phyloP scores from a whole-genome alignment of 495 filamentous ascomycete species.

The Amphirosellinia nigrospora region DNA sequence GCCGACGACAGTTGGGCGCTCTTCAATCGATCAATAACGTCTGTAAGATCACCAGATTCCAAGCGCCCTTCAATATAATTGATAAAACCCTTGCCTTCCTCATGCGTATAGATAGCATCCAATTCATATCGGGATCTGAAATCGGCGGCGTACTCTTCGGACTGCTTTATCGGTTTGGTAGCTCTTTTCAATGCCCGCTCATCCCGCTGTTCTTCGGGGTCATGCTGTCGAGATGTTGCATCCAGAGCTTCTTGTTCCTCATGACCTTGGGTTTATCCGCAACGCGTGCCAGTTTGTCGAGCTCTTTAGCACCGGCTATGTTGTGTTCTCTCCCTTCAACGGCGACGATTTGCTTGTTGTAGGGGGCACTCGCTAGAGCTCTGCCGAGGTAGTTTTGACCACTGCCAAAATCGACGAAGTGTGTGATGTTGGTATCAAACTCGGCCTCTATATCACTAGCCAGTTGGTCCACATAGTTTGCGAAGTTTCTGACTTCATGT shows the following conservation, averaged over 20 bases:
- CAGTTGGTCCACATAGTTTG: conserved; percentile 60
- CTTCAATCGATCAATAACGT: conserved; percentile 56
- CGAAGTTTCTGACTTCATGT: conserved; percentile 81
- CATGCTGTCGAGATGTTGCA: conserved; percentile 52
- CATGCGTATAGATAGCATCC: conserved; percentile 51
- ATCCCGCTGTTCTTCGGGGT: conserved; percentile 47
- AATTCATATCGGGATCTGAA: conserved; percentile 54
- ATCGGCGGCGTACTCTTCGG: conserved; percentile 47
- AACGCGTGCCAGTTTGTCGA: conserved; percentile 78
- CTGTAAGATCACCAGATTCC: conserved; percentile 63
- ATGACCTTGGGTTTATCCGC: conserved; percentile 69
- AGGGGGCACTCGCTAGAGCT: conserved; percentile 81
- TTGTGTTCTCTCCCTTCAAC: conserved; percentile 88
- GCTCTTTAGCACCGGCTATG: conserved; percentile 79
- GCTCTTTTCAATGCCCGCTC: conserved; percentile 48
- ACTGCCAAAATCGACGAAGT: conserved; percentile 94
- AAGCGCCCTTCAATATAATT: conserved; percentile 68
- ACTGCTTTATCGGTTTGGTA: conserved; percentile 41
- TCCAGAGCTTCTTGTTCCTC: conserved; percentile 77
- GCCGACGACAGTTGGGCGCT: conserved; percentile 37
- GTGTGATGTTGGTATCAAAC: conserved; percentile 65
- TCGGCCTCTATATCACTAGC: conserved; percentile 54
- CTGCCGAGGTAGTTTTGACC: conserved; percentile 96
- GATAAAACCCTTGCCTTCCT: conserved; percentile 68
- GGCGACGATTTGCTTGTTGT: conserved; percentile 85